Base-by-base conservation (phyloP, 2,329 filamentous ascomycete genomes). In the Arthrinium phaeospermum region DNA sequence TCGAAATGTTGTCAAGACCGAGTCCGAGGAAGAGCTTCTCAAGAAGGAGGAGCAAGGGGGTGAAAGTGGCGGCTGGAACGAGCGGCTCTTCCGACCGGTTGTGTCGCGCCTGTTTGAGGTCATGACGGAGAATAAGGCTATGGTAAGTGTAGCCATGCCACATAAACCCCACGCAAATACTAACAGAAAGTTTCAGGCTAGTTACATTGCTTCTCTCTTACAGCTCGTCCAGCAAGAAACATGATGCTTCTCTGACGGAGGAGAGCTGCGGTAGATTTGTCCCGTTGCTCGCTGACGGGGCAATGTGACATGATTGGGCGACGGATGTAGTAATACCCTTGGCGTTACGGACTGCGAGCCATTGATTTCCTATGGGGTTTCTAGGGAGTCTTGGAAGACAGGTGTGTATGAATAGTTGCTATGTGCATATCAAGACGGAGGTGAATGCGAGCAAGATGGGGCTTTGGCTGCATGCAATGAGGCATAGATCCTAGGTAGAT, bases 41-140 rank as follows among this genome's bases (percentile, higher is more conserved):
- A 88, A 88, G 78, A 75, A 81, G 70, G 86, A 88, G 74, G 81
- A 83, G 75, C 78, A 76, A n/a, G 80, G 80, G 6, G 87, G 86
- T 57, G 86, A 86, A 72, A 83, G 84, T 64, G 85, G 87, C 68
- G 88, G 90, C 1, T 93, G 90, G 90, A 92, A 93, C 73, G 90
- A 92, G 79, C 85, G 83, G 72, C 83, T 94, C 41, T 94, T 94
- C 82, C 87, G 90, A 67, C 90, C 91, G 0, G 86, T 92, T 70
- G 85, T 91, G 79, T 86, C 89, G 14, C 88, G 91, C 47, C 82
- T 94, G 27, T 93, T 90, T 78, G 92, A 92, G 80, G 88, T 94
- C 61, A 87, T 93, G 83, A 89, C 91, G 45, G 90, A 94, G 80
- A 94, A 94, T 75, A 86, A 85, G 80, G 85, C 87, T 71, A 80